Evolutionary conservation across 1,284 basidiomycete genomes (phyloP).

Genomic region (Takashimella koratensis): DNA sequence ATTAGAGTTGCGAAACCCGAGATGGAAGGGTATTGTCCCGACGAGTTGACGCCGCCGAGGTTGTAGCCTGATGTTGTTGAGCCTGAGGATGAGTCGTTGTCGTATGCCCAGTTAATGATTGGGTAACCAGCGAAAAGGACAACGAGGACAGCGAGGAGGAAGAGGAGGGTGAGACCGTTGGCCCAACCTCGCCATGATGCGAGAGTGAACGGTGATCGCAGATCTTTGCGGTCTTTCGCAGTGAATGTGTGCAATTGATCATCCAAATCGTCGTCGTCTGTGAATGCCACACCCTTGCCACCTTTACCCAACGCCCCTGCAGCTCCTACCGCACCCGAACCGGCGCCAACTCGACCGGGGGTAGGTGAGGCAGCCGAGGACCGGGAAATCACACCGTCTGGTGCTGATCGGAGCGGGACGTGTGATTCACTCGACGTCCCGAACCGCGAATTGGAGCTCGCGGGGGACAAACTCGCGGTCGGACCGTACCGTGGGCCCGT

Average conservation of each 20-base stretch:
- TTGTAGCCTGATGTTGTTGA: conserved; percentile 54
- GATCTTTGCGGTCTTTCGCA: conserved; percentile 27
- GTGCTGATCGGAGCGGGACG: neutral
- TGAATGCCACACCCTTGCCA: conserved; percentile 2
- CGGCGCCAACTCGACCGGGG: neutral
- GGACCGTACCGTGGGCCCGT: conserved; percentile 19
- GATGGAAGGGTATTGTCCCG: conserved; percentile 60
- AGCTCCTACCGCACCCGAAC: neutral
- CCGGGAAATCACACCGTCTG: neutral
- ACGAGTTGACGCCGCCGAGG: conserved; percentile 70
- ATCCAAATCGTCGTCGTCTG: conserved; percentile 49
- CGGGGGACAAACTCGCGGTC: conserved; percentile 14
- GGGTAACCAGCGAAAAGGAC: conserved; percentile 71
- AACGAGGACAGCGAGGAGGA: conserved; percentile 51
- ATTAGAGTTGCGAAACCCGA: conserved; percentile 62
- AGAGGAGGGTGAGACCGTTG: conserved; percentile 56
- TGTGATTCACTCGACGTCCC: neutral
- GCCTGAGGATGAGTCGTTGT: conserved; percentile 3
- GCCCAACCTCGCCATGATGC: conserved; percentile 44
- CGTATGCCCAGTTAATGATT: conserved; percentile 56
- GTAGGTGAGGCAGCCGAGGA: conserved; percentile 1
- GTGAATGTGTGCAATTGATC: conserved; percentile 59
- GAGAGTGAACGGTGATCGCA: conserved; percentile 49
- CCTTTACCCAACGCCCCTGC: neutral
- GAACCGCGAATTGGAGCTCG: neutral